Base-by-base conservation (phyloP, 169 alveolate species). In the Babesia bovis region DNA sequence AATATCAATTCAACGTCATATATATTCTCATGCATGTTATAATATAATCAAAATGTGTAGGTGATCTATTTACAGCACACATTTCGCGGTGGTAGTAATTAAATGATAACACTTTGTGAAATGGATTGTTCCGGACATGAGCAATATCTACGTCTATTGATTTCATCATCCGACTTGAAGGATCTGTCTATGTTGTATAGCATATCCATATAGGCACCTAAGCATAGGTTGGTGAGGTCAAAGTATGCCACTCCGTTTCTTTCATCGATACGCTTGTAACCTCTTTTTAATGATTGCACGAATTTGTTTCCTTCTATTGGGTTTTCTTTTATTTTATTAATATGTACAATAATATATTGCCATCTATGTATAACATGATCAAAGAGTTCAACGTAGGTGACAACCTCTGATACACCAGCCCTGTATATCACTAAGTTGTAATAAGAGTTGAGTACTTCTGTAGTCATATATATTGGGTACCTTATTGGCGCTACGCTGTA, bases 271-370 rank as follows among this genome's bases (percentile, higher is more conserved):
- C 55, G 55, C 26, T 47, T 47, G 19, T 47, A 47, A 5, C 12
- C 55, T 26, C 19, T 47, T 47, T 47, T 5, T 26, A 12, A 19
- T 12, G 19, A 17, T 17, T 9, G 32, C 5, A 17, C 25, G 6
- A 12, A 12, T 47, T 19, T 26, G 7, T 47, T 47, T 13, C 19
- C 19, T 5, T 17, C 17, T 17, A 5, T 47, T 9, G 45, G 45
- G 13, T 38, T 13, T 9, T 38, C 7, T 7, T 38, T 38, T 38
- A 9, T 7, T 38, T 38, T 38, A 9, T 13, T 38, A 38, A 47
- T 47, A 28, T 52, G 33, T 21, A 52, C 60, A 9, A 52, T 40
- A 10, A 52, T 40, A 28, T 52, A 52, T 52, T 52, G 60, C 60
- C 60, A 52, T 21, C 60, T 17, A 23, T 52, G 36, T 19, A 12